A percentile compares a stretch with the other conserved stretches of the same genome.
Conservation (phyloP, 1,139 yeast species). For the Pneumocystis sp. region DNA sequence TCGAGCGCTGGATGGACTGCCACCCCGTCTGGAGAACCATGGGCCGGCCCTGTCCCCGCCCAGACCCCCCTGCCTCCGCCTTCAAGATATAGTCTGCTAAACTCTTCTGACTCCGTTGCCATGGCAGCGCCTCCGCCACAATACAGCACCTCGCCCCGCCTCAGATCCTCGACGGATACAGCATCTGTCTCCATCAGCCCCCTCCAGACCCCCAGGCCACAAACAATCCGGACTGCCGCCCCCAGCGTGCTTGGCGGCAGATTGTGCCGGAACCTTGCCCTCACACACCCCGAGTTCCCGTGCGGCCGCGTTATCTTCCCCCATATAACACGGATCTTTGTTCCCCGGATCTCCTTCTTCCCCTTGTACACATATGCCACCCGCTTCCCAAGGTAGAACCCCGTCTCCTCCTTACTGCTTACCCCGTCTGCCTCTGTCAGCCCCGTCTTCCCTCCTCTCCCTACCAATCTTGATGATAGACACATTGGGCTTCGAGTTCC, state of each 20-base stretch:
- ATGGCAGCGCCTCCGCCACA: no score
- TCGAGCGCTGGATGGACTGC: not conserved
- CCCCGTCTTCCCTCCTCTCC: no score
- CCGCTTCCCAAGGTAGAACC: constrained; percentile 98
- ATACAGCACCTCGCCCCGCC: no score
- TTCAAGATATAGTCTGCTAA: no score
- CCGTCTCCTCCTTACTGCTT: constrained; percentile 77
- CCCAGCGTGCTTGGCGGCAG: constrained; percentile 99
- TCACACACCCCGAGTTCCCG: constrained; percentile 96
- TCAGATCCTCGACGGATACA: constrained; percentile 99
- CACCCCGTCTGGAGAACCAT: not conserved
- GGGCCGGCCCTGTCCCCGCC: not conserved
- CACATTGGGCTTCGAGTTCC: not conserved
- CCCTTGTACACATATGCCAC: constrained; percentile 99
- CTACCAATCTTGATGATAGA: not conserved
- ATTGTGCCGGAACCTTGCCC: constrained; percentile 98
- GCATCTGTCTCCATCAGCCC: constrained; percentile 19
- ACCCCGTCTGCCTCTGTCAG: constrained; percentile 47
- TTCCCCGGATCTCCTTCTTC: constrained; percentile 92
- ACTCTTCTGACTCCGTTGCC: no score
- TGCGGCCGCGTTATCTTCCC: constrained; percentile 94
- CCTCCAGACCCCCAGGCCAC: no score
- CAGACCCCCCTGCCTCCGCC: no score
- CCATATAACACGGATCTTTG: constrained; percentile 99
- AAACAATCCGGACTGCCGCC: constrained; percentile 97